Evolutionary conservation across 495 filamentous ascomycete species (phyloP).

Genomic region (Thozetella sp.): DNA sequence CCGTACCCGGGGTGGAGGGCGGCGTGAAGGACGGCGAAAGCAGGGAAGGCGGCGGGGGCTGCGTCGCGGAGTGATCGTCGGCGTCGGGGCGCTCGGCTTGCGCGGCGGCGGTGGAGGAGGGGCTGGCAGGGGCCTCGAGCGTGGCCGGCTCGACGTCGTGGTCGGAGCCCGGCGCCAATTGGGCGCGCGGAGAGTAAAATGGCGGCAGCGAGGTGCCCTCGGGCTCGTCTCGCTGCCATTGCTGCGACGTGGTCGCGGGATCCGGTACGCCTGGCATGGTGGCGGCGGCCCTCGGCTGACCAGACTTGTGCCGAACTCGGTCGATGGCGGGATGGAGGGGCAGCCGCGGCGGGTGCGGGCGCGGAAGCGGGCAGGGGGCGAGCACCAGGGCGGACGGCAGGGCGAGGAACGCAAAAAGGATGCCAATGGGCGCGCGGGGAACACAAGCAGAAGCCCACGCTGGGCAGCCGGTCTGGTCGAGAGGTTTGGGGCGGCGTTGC

Average conservation of each 20-base stretch:
- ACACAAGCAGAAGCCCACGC: too few species aligned
- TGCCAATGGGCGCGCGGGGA: too few species aligned
- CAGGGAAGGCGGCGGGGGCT: constrained; percentile 45
- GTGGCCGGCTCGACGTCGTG: constrained; percentile 10
- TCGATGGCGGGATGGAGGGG: constrained; percentile 1
- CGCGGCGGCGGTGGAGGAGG: constrained; percentile 1
- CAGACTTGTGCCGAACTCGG: not conserved
- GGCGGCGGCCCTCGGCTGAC: not conserved
- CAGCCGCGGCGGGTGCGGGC: too few species aligned
- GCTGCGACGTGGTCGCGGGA: not conserved
- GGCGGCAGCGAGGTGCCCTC: not conserved
- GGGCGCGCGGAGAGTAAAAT: not conserved
- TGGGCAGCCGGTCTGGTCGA: too few species aligned
- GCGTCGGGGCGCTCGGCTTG: constrained; percentile 4
- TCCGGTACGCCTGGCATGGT: not conserved
- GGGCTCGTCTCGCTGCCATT: not conserved
- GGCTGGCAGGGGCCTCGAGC: constrained; percentile 1
- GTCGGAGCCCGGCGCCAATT: not conserved
- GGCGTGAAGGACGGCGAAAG: constrained; percentile 81
- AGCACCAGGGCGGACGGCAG: not conserved
- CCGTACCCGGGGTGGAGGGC: constrained; percentile 71
- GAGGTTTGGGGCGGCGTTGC: too few species aligned
- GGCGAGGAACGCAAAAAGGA: not conserved
- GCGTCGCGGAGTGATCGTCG: constrained; percentile 13
- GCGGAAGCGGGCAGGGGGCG: not conserved